A percentile compares a stretch with the other conserved stretches of the same genome.
Evolutionary conservation across 2,329 filamentous ascomycete genomes (phyloP).

Genomic region (Hansfordia pulvinata): DNA sequence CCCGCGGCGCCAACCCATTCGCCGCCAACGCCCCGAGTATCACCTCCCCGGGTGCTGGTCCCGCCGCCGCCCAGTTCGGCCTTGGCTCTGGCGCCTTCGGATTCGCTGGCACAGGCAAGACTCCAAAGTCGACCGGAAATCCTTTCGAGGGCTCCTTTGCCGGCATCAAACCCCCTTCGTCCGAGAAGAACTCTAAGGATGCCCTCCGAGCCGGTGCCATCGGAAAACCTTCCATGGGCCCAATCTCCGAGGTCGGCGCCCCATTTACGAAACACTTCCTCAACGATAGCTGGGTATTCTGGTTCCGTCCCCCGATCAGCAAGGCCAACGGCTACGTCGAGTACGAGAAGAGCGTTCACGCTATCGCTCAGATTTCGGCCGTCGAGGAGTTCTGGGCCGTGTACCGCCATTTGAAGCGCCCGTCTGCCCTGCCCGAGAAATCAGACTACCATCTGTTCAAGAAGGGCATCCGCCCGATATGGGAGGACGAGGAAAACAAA

Average conservation of each 20-base stretch:
- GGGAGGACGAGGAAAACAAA: slow-evolving; percentile 97
- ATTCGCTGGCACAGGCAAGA: slow-evolving; percentile 80
- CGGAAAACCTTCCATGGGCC: slow-evolving; percentile 26
- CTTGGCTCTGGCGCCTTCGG: slow-evolving; percentile 92
- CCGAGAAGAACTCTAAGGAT: slow-evolving; percentile 50
- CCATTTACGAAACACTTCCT: slow-evolving; percentile 43
- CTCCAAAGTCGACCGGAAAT: slow-evolving; percentile 72
- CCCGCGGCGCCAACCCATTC: slow-evolving; percentile 63
- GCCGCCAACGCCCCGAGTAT: slow-evolving; percentile 57
- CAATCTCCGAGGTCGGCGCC: slow-evolving; percentile 28
- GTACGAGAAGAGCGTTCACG: slow-evolving; percentile 91
- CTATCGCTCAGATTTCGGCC: slow-evolving; percentile 68
- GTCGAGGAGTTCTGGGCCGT: slow-evolving; percentile 87
- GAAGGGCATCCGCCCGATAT: slow-evolving; percentile 89
- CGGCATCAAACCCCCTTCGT: slow-evolving; percentile 36
- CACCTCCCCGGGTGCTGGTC: slow-evolving; percentile 61
- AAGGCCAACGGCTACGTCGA: slow-evolving; percentile 81
- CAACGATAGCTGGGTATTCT: slow-evolving; percentile 87
- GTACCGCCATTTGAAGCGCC: slow-evolving; percentile 79
- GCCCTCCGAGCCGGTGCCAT: slow-evolving; percentile 12
- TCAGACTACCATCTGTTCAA: slow-evolving; percentile 98
- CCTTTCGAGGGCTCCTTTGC: slow-evolving; percentile 53
- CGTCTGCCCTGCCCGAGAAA: slow-evolving; percentile 76
- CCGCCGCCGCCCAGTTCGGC: slow-evolving; percentile 75
- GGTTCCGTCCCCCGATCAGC: slow-evolving; percentile 91